Evolutionary conservation across 2,329 filamentous ascomycete genomes (phyloP), one percentile per base, ranked within the genome.

Genomic region (Colletotrichum destructivum): DNA sequence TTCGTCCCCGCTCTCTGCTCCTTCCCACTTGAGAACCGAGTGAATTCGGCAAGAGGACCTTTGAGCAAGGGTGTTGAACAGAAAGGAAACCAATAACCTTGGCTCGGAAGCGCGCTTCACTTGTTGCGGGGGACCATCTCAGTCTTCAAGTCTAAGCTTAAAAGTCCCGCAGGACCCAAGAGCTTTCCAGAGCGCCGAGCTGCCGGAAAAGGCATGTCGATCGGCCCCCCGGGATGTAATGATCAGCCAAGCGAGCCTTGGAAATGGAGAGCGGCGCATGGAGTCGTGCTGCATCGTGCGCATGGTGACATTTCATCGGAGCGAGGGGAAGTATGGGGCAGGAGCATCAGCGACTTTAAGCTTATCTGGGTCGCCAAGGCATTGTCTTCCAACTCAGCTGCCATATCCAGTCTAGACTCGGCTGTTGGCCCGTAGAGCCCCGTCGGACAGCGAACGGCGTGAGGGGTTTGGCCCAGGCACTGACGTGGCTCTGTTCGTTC

Each of bases 311-410:
- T 69, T 60, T 26, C 31, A 18, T 26, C 69, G 69, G 69, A 69
- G 69, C 69, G 59, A 71, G 42, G 52, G 16, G 59, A 63, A 64
- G 62, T 54, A 60, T 71, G 23, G 54, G 69, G 65, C 65, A 71
- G 69, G 65, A 71, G 59, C 23, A 63, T n/a, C n/a, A n/a, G 21
- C 40, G 40, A 16, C 40, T 71, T 71, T 71, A 69, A 69, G 59
- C 69, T 69, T 69, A 71, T 60, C 60, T 59, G 65, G 54, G 65
- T 18, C 46, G 69, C 69, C 69, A 71, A 71, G 69, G 16, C 23
- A 5, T 16, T 18, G 38, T 23, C 16, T 26, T 59, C 15, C 38
- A 42, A 42, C 8, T 8, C 40, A 69, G 47, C 65, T 69, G 59
- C 69, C 69, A 12, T 1, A 42, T 69, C 2, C 52, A 71, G 69